phyloP scores from a whole-genome alignment of 73 alveolate species.

The Blepharisma japonicum region DNA sequence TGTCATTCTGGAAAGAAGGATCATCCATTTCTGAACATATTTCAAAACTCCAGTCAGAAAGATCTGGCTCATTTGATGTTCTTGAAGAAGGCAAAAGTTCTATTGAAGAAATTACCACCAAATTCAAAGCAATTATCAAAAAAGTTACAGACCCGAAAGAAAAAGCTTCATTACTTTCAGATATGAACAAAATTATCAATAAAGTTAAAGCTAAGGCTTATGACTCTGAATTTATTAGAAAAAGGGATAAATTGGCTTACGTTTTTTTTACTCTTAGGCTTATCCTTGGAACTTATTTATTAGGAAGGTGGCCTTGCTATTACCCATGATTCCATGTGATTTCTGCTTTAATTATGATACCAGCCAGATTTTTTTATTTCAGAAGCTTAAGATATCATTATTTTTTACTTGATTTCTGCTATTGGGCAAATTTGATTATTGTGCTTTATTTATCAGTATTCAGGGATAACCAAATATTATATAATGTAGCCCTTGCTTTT shows the following conservation, averaged over 20 bases:
- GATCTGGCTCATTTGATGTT: too few species aligned
- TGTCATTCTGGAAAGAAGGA: too few species aligned
- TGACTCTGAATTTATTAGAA: background rate
- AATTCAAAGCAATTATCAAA: too few species aligned
- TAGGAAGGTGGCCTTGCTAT: slow-evolving; percentile 27
- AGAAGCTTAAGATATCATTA: background rate
- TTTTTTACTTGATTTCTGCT: slow-evolving; percentile 14
- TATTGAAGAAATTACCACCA: too few species aligned
- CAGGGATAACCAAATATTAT: background rate
- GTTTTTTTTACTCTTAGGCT: background rate
- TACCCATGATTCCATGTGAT: background rate
- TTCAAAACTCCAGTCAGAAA: too few species aligned
- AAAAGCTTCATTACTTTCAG: too few species aligned
- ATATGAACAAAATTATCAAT: background rate
- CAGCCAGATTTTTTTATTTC: slow-evolving; percentile 8
- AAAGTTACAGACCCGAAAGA: too few species aligned
- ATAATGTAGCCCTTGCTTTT: slow-evolving; percentile 16
- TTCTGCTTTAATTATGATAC: slow-evolving; percentile 11
- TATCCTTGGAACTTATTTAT: background rate
- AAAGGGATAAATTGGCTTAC: slow-evolving; percentile 10
- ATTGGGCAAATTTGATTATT: slow-evolving; percentile 19
- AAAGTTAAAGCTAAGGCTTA: background rate
- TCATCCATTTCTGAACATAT: too few species aligned
- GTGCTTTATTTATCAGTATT: background rate
- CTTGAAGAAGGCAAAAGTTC: too few species aligned